These are phyloP conservation scores for Pestalotiopsis sp. DNA, from an alignment of 2,329 filamentous ascomycete genomes.

Conservation along the genomic window DNA sequence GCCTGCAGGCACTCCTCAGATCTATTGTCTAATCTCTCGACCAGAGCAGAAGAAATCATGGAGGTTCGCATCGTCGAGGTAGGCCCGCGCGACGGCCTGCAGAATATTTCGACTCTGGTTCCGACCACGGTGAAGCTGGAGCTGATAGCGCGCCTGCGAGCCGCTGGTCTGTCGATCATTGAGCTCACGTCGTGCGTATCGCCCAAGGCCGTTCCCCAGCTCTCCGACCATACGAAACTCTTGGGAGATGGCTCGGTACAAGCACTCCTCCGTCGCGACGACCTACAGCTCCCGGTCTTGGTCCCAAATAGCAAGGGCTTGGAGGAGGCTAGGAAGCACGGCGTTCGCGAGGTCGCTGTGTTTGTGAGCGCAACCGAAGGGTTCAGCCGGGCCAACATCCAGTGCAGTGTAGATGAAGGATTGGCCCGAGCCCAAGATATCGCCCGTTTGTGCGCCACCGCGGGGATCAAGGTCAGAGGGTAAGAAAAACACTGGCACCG, in stretches of 20 bases:
- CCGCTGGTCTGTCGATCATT: neutral
- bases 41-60: neutral
- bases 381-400: constrained; percentile 61
- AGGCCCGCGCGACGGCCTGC: neutral
- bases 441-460: neutral
- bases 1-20: neutral
- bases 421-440: constrained; percentile 27
- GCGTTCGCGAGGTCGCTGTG: constrained; percentile 43
- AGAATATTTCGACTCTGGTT: neutral
- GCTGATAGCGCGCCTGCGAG: neutral
- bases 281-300: neutral
- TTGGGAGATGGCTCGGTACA: neutral
- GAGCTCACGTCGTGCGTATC: neutral
- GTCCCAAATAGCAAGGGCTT: constrained; percentile 43
- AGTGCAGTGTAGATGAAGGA: constrained; percentile 59
- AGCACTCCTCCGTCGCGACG: neutral
- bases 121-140: neutral
- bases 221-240: neutral
- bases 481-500: neutral
- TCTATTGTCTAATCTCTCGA: too few relatives aligned
- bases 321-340: constrained; percentile 37
- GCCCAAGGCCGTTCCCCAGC: neutral
- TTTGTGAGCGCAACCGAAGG: constrained; percentile 62
- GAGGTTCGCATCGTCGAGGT: constrained; percentile 5
- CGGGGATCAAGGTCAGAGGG: constrained; percentile 1